Base-by-base conservation (phyloP, 352 stramenopile genomes). In the Peronospora farinosa region DNA sequence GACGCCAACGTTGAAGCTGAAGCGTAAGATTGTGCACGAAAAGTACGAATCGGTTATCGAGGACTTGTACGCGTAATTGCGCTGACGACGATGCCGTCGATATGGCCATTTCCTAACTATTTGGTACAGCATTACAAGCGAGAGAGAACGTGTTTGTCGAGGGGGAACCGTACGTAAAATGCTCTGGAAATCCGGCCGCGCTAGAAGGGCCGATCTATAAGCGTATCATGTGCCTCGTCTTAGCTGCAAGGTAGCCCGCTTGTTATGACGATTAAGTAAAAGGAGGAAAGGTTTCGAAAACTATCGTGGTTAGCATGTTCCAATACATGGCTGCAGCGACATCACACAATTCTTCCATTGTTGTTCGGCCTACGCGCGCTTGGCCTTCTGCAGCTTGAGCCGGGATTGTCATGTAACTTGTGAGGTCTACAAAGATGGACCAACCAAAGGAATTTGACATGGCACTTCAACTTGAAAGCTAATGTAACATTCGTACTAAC, bases 1-100 rank as follows among this genome's bases (percentile, higher is more conserved):
- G n/a, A 98, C 94, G 41, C 91, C 95, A 30, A 98, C 95, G 57
- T 74, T 98, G 53, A 98, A 98, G 72, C 70, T 98, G 35, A 97
- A 98, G 83, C 88, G 94, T 48, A 86, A 86, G 60, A 40, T 97
- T 33, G 89, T 96, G 45, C 49, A 86, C 25, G 81, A 97, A 47
- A 97, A 98, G 71, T 97, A 97, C 68, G 72, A 69, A 6, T 68
- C 88, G 28, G 45, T 88, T 27, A 91, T 98, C 40, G 89, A 97
- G 21, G 56, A 62, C 31, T 67, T 98, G 27, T 98, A 98, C 68
- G 62, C 63, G 27, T 88, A 84, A 69, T 49, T 31, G 54, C 28
- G 40, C 7, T 37, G 13, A 21, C 12, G 12, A 33, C 12, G 13
- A 15, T 42, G 41, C 46, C 50, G 42, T 51, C 35, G 43, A 48